A percentile compares a stretch with the other conserved stretches of the same genome.
phyloP scores from a whole-genome alignment of 2,329 filamentous ascomycete species.

The Sarocladium strictum region DNA sequence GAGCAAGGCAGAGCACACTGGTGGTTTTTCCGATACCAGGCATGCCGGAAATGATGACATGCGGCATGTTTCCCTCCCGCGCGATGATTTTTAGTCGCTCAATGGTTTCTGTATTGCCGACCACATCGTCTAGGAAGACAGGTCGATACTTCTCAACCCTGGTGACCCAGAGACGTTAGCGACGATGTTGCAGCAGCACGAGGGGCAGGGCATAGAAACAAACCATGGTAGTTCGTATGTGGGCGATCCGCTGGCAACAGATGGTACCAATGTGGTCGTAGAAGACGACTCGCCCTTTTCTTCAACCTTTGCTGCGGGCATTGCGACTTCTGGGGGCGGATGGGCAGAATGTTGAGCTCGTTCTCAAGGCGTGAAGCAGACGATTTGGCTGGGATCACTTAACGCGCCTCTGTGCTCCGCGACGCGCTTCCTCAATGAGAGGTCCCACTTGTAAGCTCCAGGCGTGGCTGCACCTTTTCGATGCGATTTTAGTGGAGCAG shows the following conservation, averaged over 20 bases:
- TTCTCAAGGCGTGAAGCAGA: neutral
- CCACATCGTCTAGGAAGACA: constrained; percentile 90
- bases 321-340: constrained; percentile 21
- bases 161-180: constrained; percentile 3
- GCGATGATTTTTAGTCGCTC: constrained; percentile 97
- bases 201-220: constrained; percentile 12
- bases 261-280: constrained; percentile 45
- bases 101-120: constrained; percentile 96
- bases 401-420: constrained; percentile 11
- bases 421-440: neutral
- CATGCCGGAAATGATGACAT: constrained; percentile 99
- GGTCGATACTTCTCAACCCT: constrained; percentile 99
- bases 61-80: constrained; percentile 98
- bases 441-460: neutral
- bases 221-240: constrained; percentile 79
- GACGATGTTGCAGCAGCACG: constrained; percentile 12
- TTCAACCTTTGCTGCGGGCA: constrained; percentile 45
- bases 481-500: neutral
- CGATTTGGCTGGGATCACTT: constrained; percentile 10
- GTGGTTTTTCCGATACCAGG: constrained; percentile 98
- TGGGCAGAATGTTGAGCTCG: constrained; percentile 2
- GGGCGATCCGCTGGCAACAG: constrained; percentile 41
- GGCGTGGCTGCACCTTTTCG: neutral
- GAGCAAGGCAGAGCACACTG: constrained; percentile 84
- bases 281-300: constrained; percentile 54